Evolutionary conservation across 2,329 filamentous ascomycete genomes (phyloP).

Genomic region (Pseudogymnoascus sp.): DNA sequence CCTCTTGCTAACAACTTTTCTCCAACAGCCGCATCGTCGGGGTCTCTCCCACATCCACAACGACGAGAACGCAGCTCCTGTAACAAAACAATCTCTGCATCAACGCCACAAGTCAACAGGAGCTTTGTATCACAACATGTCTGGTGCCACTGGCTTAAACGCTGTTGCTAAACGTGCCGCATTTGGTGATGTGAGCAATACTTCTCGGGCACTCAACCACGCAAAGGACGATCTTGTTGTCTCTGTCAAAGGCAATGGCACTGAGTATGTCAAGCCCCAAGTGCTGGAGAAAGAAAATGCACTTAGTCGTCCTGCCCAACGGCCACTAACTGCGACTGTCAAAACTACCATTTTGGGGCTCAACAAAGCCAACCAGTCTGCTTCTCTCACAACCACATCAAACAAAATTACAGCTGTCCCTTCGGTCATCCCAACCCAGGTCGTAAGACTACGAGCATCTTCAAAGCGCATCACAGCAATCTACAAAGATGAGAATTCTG

Average conservation of each 20-base stretch:
- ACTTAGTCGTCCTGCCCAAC: slow-evolving; percentile 54
- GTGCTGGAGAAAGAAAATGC: slow-evolving; percentile 36
- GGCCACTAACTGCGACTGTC: slow-evolving; percentile 35
- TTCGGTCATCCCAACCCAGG: slow-evolving; percentile 9
- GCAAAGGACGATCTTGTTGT: slow-evolving; percentile 51
- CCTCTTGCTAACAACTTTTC: slow-evolving; percentile 23
- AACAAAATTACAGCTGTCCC: slow-evolving; percentile 14
- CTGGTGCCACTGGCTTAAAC: slow-evolving; percentile 50
- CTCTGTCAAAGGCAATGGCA: slow-evolving; percentile 34
- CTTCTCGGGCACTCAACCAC: slow-evolving; percentile 31
- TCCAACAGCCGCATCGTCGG: slow-evolving; percentile 60
- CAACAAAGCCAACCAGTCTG: not conserved
- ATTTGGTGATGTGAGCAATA: slow-evolving; percentile 79
- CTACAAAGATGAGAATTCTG: slow-evolving; percentile 43
- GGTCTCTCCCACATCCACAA: slow-evolving; percentile 49
- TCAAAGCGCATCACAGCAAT: slow-evolving; percentile 46
- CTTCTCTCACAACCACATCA: not conserved
- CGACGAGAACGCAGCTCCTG: slow-evolving; percentile 62
- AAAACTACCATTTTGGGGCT: slow-evolving; percentile 16
- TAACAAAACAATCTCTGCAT: slow-evolving; percentile 56
- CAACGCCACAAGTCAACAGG: slow-evolving; percentile 76
- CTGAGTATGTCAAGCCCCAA: slow-evolving; percentile 24
- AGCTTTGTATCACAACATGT: slow-evolving; percentile 45
- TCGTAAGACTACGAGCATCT: slow-evolving; percentile 29
- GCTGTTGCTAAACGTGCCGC: slow-evolving; percentile 66